Conservation (phyloP, 177 flowering plant species). For the Vitis hybrid region DNA sequence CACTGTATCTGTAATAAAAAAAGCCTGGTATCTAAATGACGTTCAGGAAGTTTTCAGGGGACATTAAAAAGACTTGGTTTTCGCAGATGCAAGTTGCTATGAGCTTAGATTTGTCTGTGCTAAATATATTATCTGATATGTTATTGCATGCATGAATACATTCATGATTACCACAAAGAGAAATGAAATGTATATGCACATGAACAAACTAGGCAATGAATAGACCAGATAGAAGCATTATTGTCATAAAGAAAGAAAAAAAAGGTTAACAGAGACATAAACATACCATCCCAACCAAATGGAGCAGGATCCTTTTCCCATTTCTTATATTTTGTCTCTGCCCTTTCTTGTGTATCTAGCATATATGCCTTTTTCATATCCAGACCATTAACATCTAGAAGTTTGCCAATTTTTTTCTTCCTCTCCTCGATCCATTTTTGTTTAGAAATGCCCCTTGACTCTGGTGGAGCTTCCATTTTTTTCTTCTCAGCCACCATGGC, state of each 20-base stretch:
- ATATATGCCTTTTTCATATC: constrained; percentile 86
- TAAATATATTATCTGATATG: no score
- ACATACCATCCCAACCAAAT: constrained; percentile 94
- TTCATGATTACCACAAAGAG: no score
- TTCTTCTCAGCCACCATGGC: constrained; percentile 93
- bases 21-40: no score
- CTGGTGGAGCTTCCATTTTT: constrained; percentile 74
- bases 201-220: no score
- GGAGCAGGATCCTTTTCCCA: constrained; percentile 99
- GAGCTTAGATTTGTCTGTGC: no score
- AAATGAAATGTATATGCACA: no score
- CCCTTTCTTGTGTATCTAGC: constrained; percentile 92
- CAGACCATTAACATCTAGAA: constrained; percentile 88
- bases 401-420: constrained; percentile 91
- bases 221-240: no score
- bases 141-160: no score
- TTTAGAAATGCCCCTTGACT: constrained; percentile 91
- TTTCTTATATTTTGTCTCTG: constrained; percentile 83
- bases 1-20: no score
- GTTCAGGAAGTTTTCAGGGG: no score
- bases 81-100: no score
- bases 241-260: not conserved
- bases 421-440: constrained; percentile 95
- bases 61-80: no score
- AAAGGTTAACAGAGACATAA: not conserved